phyloP scores from a whole-genome alignment of 257 asterid species.

The Solanum appendiculatum region DNA sequence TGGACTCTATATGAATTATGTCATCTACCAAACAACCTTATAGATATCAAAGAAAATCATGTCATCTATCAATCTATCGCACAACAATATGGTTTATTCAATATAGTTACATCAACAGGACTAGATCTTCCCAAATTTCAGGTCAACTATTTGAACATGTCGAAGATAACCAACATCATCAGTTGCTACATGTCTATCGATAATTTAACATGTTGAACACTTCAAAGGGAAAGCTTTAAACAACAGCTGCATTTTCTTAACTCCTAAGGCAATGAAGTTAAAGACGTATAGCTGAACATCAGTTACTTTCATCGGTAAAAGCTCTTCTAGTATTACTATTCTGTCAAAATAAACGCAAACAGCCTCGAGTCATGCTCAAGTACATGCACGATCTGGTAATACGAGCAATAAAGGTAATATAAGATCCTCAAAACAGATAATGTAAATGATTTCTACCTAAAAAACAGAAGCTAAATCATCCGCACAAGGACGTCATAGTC shows the following conservation, averaged over 20 bases:
- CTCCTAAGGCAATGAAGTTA: not conserved
- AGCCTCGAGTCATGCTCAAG: not conserved
- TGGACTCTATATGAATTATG: not conserved
- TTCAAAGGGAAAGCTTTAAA: not conserved
- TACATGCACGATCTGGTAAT: not conserved
- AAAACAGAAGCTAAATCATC: slow-evolving; percentile 9
- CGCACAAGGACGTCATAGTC: slow-evolving; percentile 7
- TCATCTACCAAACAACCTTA: not conserved
- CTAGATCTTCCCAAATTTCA: not conserved
- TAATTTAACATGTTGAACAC: not conserved
- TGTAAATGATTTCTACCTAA: not conserved
- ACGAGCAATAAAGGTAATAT: not conserved
- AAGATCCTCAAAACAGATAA: not conserved
- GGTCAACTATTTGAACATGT: not conserved
- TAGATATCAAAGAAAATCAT: not conserved
- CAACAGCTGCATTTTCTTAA: not conserved
- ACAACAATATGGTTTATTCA: not conserved
- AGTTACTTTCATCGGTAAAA: not conserved
- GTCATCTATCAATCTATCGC: not conserved
- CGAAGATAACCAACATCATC: not conserved
- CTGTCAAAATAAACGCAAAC: not conserved
- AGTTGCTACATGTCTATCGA: not conserved
- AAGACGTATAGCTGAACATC: not conserved
- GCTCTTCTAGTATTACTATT: not conserved
- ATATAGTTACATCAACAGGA: not conserved